Evolutionary conservation across 2,329 filamentous ascomycete genomes (phyloP), one percentile per base, ranked within the genome.

Genomic region (Aureobasidium sp.): DNA sequence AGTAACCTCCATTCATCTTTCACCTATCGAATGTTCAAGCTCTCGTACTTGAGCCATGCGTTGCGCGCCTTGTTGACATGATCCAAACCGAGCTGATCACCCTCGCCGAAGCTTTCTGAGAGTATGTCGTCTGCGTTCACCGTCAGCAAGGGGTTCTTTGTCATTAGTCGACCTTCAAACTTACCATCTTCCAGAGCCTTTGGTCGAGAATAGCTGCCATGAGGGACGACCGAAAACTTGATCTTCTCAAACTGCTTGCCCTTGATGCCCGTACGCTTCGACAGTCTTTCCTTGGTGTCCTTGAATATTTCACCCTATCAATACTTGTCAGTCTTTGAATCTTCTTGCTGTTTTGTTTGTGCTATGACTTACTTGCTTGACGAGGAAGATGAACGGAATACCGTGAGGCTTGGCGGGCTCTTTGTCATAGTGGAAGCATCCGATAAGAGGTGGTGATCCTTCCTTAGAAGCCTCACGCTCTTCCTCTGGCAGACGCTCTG

Each of bases 181-280:
- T 80, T 78, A 96, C 93, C 91, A 77, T 97, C 94, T 67, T 88
- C 86, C 50, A 99, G 79, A 76, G 95, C 95, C 63, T 85, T 83
- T 30, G 91, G 88, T 70, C 88, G 91, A 42, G 88, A 86, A 75
- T 90, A 95, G 57, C 85, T 81, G 68, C 72, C 89, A 21, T 70
- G 69, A 81, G 73, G 86, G 37, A 97, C 83, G 36, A 96, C 76
- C 7, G 91, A 89, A 78, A 99, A 97, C 75, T 95, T 97, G 75
- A 99, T 94, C 81, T 97, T 97, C 75, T 99, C 93, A 67, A 99
- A 92, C 66, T 91, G 91, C 80, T 99, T 99, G 74, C 94, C 95
- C 76, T 97, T 97, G 77, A 99, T 87, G 30, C 92, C 92, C 0
- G 90, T 96, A 63, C 93, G 83, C 74, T 92, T 93, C 68, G 94